Evolutionary conservation across 2,329 filamentous ascomycete species (phyloP), one percentile per base, ranked within the genome.

Genomic region (Monosporascus sp.): DNA sequence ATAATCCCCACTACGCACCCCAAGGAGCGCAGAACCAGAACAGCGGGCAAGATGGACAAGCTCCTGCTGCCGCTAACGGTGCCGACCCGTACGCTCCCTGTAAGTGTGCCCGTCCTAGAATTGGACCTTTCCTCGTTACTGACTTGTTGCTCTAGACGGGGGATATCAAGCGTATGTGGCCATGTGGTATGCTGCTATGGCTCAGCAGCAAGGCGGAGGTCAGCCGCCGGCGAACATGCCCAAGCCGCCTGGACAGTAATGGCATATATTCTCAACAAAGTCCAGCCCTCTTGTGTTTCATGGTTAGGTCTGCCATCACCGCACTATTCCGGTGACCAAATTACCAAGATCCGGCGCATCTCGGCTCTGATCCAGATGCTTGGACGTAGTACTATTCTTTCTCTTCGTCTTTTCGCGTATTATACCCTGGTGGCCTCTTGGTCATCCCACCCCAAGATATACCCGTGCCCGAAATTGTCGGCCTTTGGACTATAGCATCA

Each of bases 81-180:
- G 75, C 76, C 52, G 88, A 89, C 64, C 85, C 86, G 1, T 94
- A 94, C 70, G 89, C 89, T 53, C 79, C 85, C 53, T 94, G 83
- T 85, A 75, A 75, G 82, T 75, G 11, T 39, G 53, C 52, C 11
- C 31, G 3, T 35, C 31, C 31, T 35, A 14, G 31, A 35, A 14
- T 35, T 35, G 9, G 31, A 35, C 31, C 31, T 5, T 14, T 35
- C 31, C 14, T 9, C 41, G 46, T 20, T 24, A 58, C 68, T 68
- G 57, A 67, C 50, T n/a, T 20, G 39, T 39, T 38, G 57, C 60
- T 41, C 38, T 55, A 85, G 83, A 92, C 71, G 89, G 89, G 60
- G 89, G 89, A 55, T 93, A 93, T 70, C 81, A 91, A 62, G 87
- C 87, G 61, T 94, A 93, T 67, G 72, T 90, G 54, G 83, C 87